phyloP scores from a whole-genome alignment of 2,329 filamentous ascomycete genomes.

The Colletotrichum tamarilloi region DNA sequence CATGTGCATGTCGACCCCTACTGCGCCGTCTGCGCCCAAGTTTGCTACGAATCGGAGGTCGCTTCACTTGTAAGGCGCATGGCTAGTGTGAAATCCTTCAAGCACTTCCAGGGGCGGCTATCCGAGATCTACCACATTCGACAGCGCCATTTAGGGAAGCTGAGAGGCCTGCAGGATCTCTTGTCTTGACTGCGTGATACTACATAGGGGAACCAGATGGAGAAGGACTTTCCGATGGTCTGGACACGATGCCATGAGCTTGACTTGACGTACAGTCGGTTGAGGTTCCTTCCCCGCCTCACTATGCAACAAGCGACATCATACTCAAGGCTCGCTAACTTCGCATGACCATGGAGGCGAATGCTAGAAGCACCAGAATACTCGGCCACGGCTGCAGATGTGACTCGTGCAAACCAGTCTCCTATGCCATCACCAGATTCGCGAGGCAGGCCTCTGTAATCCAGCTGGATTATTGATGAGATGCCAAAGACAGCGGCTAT shows the following conservation, averaged over 20 bases:
- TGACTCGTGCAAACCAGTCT: not conserved
- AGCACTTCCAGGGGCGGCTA: not conserved
- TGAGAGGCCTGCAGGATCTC: not conserved
- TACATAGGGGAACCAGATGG: not conserved
- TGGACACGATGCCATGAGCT: not conserved
- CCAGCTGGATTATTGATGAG: not conserved
- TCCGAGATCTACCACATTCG: not conserved
- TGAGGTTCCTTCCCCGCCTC: not conserved
- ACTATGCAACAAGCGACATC: not conserved
- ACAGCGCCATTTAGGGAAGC: not conserved
- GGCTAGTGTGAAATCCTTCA: not conserved
- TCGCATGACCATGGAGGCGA: not conserved
- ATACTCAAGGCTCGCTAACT: not conserved
- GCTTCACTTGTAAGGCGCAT: not conserved
- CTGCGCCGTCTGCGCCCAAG: not conserved
- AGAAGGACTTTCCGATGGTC: not conserved
- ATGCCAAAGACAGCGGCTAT: not conserved
- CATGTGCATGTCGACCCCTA: not conserved
- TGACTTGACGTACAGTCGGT: not conserved
- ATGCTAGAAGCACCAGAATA: not conserved
- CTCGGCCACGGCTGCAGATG: not conserved
- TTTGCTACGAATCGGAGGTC: not conserved
- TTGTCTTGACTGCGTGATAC: not conserved
- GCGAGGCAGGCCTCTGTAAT: not conserved
- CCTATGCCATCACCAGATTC: not conserved